These are phyloP conservation scores for Pachyrhizus erosus DNA, from an alignment of 306 rosid genomes.

Conservation along the genomic window DNA sequence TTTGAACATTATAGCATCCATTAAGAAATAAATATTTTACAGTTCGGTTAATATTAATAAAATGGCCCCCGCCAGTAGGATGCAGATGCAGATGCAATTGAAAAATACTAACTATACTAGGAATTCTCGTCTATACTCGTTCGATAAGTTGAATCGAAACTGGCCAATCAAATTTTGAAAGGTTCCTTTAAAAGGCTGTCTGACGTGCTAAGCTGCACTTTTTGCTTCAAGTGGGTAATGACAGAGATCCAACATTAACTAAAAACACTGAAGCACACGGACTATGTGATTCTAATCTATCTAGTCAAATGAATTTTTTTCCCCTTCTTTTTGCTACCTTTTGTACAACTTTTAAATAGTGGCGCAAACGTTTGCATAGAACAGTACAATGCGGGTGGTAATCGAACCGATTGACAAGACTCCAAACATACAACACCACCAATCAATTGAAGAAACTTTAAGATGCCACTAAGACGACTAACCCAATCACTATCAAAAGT, in stretches of 20 bases:
- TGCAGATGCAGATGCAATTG: not conserved
- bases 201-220: constrained; percentile 35
- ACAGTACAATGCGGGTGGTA: constrained; percentile 34
- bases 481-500: constrained; percentile 51
- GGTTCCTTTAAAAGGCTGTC: constrained; percentile 1
- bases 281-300: constrained; percentile 40
- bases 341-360: constrained; percentile 43
- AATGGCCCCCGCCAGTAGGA: not conserved
- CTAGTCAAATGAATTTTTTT: constrained; percentile 35
- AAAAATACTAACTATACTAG: not conserved
- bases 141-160: not conserved
- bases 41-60: not conserved
- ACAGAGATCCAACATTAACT: constrained; percentile 41
- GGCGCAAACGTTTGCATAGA: constrained; percentile 44
- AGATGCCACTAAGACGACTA: constrained; percentile 49
- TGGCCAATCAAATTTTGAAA: constrained; percentile 7
- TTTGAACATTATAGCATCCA: too few species aligned
- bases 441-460: constrained; percentile 30
- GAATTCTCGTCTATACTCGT: not conserved
- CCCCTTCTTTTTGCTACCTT: not conserved
- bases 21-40: too few species aligned
- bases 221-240: constrained; percentile 46
- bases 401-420: constrained; percentile 28
- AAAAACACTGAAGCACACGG: constrained; percentile 23
- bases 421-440: constrained; percentile 49